These are phyloP conservation scores for Cercospora zeae-maydis DNA, from an alignment of 2,329 filamentous ascomycete genomes.

Conservation along the genomic window DNA sequence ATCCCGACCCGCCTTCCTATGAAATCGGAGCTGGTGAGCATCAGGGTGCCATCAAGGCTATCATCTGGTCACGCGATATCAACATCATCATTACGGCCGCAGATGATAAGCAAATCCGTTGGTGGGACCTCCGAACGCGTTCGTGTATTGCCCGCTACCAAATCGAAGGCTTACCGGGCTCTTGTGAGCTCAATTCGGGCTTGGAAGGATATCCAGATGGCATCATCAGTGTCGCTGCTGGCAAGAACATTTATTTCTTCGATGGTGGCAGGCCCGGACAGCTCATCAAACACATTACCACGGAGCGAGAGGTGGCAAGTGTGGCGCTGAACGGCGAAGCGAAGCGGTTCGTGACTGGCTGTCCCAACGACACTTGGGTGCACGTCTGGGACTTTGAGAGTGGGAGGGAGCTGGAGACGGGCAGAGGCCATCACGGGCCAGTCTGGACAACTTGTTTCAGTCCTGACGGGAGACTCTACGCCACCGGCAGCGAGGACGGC, in stretches of 20 bases:
- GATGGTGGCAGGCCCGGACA: constrained; percentile 66
- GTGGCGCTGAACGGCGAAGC: constrained; percentile 81
- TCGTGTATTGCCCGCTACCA: constrained; percentile 71
- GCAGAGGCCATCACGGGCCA: constrained; percentile 95
- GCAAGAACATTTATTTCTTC: constrained; percentile 91
- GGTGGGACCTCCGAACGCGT: constrained; percentile 83
- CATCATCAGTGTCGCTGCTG: constrained; percentile 85
- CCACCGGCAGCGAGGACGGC: constrained; percentile 92
- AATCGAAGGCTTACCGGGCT: constrained; percentile 82
- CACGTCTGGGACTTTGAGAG: constrained; percentile 86
- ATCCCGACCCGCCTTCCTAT: constrained; percentile 55
- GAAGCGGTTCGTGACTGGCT: constrained; percentile 82
- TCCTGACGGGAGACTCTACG: constrained; percentile 92
- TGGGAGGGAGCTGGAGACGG: constrained; percentile 78
- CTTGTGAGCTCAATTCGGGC: constrained; percentile 80
- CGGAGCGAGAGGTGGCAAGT: constrained; percentile 82
- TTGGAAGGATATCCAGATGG: constrained; percentile 60
- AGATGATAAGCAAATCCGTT: constrained; percentile 84
- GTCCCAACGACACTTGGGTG: constrained; percentile 93
- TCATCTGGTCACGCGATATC: constrained; percentile 79
- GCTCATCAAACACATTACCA: constrained; percentile 72
- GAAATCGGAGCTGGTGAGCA: constrained; percentile 87
- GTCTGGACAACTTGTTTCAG: constrained; percentile 96
- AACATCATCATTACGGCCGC: constrained; percentile 88
- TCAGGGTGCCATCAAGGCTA: constrained; percentile 86